Percentiles rank a stretch among this genome's conserved stretches.
Conservation (phyloP, 371 early-diverging fungal species). For the Syncephalastrum contaminatum region DNA sequence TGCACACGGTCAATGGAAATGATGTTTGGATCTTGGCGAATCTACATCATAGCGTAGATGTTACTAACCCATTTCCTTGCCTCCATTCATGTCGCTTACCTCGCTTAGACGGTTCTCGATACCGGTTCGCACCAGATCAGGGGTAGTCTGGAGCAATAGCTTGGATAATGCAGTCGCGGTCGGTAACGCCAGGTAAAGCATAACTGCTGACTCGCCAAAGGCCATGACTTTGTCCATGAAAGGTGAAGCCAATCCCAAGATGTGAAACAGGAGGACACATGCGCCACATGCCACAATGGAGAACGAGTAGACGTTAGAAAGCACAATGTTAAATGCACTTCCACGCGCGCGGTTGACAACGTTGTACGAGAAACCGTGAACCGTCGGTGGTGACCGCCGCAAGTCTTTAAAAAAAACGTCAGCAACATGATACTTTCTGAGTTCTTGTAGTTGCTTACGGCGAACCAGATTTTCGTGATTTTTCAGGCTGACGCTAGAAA, state of each 20-base stretch:
- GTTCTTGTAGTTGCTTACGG: slow-evolving; percentile 29
- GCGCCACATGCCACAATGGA: slow-evolving; percentile 34
- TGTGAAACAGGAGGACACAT: slow-evolving; percentile 19
- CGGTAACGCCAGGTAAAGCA: slow-evolving; percentile 50
- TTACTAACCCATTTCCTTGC: neutral
- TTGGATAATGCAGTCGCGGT: slow-evolving; percentile 43
- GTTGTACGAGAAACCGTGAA: slow-evolving; percentile 48
- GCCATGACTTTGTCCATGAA: slow-evolving; percentile 54
- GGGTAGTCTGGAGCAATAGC: slow-evolving; percentile 43
- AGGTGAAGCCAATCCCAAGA: slow-evolving; percentile 28
- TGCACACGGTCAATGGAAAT: slow-evolving; percentile 50
- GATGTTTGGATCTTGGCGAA: slow-evolving; percentile 48
- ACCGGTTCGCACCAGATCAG: slow-evolving; percentile 29
- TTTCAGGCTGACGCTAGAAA: slow-evolving; percentile 50
- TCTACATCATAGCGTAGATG: slow-evolving; percentile 18
- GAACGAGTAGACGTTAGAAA: slow-evolving; percentile 37
- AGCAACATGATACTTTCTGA: neutral
- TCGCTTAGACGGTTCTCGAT: slow-evolving; percentile 40
- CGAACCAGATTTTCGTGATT: slow-evolving; percentile 62
- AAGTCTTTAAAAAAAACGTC: slow-evolving; percentile 22
- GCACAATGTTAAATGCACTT: slow-evolving; percentile 26
- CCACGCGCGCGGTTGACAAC: slow-evolving; percentile 42
- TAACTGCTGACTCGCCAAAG: slow-evolving; percentile 50
- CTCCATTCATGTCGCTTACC: slow-evolving; percentile 15
- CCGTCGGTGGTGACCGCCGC: slow-evolving; percentile 35